Percentiles rank a stretch among this genome's conserved stretches.
phyloP scores from a whole-genome alignment of 1,139 yeast species.

The Pichia sp. region DNA sequence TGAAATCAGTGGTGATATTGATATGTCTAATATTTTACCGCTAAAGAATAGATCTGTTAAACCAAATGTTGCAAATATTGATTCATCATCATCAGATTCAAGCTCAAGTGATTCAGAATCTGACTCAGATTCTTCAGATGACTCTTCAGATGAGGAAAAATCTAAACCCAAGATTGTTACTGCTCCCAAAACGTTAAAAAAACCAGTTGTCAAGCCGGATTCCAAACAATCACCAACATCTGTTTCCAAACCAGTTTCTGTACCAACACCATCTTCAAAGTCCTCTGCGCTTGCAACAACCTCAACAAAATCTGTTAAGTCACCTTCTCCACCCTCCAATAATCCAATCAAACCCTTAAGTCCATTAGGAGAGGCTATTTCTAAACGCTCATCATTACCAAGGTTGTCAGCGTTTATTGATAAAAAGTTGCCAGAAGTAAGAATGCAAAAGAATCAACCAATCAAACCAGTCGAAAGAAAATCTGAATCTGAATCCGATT shows the following conservation, averaged over 20 bases:
- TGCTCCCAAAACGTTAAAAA: constrained; percentile 26
- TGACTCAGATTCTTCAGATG: constrained; percentile 12
- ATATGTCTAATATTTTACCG: constrained; percentile 17
- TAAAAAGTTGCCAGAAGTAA: constrained; percentile 58
- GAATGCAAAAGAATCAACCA: constrained; percentile 29
- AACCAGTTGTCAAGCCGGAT: background rate
- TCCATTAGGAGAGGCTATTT: background rate
- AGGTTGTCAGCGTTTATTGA: constrained; percentile 52
- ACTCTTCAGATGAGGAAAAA: constrained; percentile 15
- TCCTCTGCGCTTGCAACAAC: background rate
- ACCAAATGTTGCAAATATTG: background rate
- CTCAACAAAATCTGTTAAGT: background rate
- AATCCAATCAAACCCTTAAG: too few relatives aligned
- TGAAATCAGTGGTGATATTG: constrained; percentile 19
- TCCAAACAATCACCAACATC: background rate
- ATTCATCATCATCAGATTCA: background rate
- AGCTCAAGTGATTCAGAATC: constrained; percentile 3
- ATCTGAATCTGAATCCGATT: constrained; percentile 22
- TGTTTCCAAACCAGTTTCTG: background rate
- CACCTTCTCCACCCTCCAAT: too few relatives aligned
- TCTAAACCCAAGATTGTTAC: constrained; percentile 31
- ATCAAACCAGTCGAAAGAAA: constrained; percentile 13
- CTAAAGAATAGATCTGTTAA: constrained; percentile 4
- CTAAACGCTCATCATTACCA: constrained; percentile 35
- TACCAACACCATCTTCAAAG: too few relatives aligned